Evolutionary conservation across 1,139 yeast species (phyloP).

Genomic region (Tardiomyces depauwii): DNA sequence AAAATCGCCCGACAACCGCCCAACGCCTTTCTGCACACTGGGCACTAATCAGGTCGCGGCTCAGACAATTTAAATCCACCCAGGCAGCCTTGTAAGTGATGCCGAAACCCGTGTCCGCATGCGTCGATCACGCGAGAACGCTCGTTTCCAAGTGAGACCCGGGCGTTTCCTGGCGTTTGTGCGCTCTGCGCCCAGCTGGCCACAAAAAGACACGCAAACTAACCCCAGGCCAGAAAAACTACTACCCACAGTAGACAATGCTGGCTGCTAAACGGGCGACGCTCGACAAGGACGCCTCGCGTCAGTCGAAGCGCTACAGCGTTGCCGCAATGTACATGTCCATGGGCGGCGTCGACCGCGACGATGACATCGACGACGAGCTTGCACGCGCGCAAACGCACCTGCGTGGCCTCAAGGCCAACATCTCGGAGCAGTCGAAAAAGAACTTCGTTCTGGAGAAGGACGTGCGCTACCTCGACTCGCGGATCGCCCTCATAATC

Average conservation of each 20-base stretch:
- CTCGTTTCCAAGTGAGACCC: too few relatives aligned
- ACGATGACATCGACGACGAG: conserved; percentile 29
- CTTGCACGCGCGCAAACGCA: conserved; percentile 27
- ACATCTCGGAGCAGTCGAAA: conserved; percentile 29
- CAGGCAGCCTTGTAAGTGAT: too few relatives aligned
- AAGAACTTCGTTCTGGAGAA: conserved; percentile 30
- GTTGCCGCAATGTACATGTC: conserved; percentile 29
- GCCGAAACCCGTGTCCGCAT: too few relatives aligned
- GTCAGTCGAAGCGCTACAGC: conserved; percentile 27
- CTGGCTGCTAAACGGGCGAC: not conserved
- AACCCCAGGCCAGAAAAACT: too few relatives aligned
- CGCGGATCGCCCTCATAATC: conserved; percentile 30
- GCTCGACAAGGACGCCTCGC: conserved; percentile 1
- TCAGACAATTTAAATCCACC: too few relatives aligned
- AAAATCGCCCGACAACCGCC: too few relatives aligned
- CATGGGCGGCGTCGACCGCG: conserved; percentile 28
- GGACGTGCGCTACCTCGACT: conserved; percentile 31
- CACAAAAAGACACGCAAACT: too few relatives aligned
- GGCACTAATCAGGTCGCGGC: too few relatives aligned
- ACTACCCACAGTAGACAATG: not conserved
- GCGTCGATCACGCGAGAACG: too few relatives aligned
- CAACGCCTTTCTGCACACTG: too few relatives aligned
- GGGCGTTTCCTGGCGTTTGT: too few relatives aligned
- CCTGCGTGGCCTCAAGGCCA: conserved; percentile 24
- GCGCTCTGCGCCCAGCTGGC: too few relatives aligned